Evolutionary conservation across 768 basidiomycete genomes (phyloP).

Genomic region (Gloeostereum incarnatum): DNA sequence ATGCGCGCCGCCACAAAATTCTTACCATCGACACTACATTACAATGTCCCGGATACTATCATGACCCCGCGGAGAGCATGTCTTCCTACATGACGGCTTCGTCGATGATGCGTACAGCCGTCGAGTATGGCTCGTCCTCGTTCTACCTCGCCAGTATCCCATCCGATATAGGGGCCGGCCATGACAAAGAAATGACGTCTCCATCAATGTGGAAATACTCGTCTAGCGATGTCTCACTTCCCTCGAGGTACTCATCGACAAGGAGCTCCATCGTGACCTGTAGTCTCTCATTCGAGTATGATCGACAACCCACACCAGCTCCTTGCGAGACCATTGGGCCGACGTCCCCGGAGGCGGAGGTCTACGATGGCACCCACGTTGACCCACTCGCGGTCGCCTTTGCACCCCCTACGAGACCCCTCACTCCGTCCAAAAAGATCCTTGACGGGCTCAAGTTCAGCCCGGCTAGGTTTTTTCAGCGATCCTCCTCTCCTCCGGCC

Average conservation of each 20-base stretch:
- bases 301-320: slow-evolving; percentile 21
- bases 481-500: background rate
- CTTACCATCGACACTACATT: slow-evolving; percentile 56
- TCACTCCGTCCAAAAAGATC: slow-evolving; percentile 13
- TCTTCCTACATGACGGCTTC: slow-evolving; percentile 41
- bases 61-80: slow-evolving; percentile 30
- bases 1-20: slow-evolving; percentile 22
- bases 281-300: slow-evolving; percentile 25
- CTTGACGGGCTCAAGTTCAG: slow-evolving; percentile 17
- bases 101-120: slow-evolving; percentile 68
- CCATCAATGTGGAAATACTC: slow-evolving; percentile 39
- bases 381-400: slow-evolving; percentile 30
- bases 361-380: slow-evolving; percentile 23
- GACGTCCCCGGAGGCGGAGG: slow-evolving; percentile 12
- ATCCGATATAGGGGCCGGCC: slow-evolving; percentile 27
- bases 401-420: slow-evolving; percentile 28
- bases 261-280: slow-evolving; percentile 21
- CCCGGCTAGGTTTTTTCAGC: slow-evolving; percentile 7
- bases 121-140: slow-evolving; percentile 55
- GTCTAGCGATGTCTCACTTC: slow-evolving; percentile 34
- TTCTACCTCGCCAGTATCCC: slow-evolving; percentile 33
- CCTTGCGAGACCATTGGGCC: slow-evolving; percentile 19
- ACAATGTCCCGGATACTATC: slow-evolving; percentile 34
- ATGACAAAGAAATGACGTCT: slow-evolving; percentile 46
- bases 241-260: slow-evolving; percentile 37